Percentiles rank a stretch among this genome's conserved stretches.
Conservation (phyloP, 176 grass and related monocot genomes). For the Puccinellia tenuiflora region DNA sequence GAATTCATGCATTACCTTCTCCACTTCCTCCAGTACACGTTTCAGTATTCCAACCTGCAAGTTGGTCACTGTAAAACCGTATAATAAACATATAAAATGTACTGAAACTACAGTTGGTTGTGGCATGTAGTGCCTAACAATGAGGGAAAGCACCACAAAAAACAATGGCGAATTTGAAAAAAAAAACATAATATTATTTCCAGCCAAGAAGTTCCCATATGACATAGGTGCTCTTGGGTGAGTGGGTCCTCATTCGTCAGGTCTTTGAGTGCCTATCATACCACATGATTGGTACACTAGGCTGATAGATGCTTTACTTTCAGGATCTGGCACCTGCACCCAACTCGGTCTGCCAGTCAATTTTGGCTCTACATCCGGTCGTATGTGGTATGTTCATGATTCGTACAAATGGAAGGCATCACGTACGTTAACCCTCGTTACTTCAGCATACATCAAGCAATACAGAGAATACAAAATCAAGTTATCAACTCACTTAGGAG, state of each 20-base stretch:
- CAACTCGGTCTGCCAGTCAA: not conserved
- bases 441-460: not conserved
- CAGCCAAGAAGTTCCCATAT: no score
- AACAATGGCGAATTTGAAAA: not conserved
- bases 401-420: no score
- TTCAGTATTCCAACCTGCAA: constrained; percentile 95
- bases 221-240: no score
- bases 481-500: not conserved
- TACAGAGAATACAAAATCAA: constrained; percentile 13
- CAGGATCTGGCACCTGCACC: not conserved
- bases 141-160: not conserved
- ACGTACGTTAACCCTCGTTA: not conserved
- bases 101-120: not conserved
- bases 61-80: constrained; percentile 19
- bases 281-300: not conserved
- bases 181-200: not conserved
- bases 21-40: constrained; percentile 94
- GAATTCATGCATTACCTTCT: constrained; percentile 99
- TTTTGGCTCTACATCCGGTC: not conserved
- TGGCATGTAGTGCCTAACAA: constrained; percentile 1
- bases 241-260: no score
- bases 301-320: not conserved
- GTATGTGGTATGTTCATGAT: no score
- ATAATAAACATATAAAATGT: constrained; percentile 20
- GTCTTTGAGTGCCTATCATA: not conserved